A percentile compares a stretch with the other conserved stretches of the same genome.
Evolutionary conservation across 768 basidiomycete genomes (phyloP).

Genomic region (Phylloporus arenicola): DNA sequence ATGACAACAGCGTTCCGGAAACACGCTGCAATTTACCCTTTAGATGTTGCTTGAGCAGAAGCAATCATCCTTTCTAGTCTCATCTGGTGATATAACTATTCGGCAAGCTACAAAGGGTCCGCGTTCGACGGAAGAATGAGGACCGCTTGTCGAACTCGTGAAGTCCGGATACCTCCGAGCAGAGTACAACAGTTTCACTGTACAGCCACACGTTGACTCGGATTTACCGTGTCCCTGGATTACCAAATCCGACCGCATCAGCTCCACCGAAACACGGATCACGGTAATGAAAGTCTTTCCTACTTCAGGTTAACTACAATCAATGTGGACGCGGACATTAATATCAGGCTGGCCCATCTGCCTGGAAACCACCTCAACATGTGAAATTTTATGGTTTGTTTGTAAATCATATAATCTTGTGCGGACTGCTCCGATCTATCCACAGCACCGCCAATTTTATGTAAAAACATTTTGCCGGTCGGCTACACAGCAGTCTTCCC

Average conservation of each 20-base stretch:
- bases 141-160: too few relatives aligned
- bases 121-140: too few relatives aligned
- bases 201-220: background rate
- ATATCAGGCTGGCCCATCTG: background rate
- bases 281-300: background rate
- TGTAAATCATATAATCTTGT: background rate
- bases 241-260: background rate
- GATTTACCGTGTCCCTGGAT: background rate
- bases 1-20: background rate
- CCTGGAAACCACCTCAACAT: background rate
- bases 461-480: conserved; percentile 3
- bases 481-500: conserved; percentile 2
- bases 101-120: too few relatives aligned
- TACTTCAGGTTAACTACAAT: background rate
- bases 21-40: background rate
- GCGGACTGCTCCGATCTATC: background rate
- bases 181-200: too few relatives aligned
- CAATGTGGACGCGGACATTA: background rate
- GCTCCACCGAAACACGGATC: too few relatives aligned
- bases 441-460: background rate
- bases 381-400: background rate
- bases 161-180: too few relatives aligned
- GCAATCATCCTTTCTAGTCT: too few relatives aligned
- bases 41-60: background rate
- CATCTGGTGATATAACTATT: too few relatives aligned